Conservation (phyloP, 495 filamentous ascomycete genomes). For the Cryomyces minteri region DNA sequence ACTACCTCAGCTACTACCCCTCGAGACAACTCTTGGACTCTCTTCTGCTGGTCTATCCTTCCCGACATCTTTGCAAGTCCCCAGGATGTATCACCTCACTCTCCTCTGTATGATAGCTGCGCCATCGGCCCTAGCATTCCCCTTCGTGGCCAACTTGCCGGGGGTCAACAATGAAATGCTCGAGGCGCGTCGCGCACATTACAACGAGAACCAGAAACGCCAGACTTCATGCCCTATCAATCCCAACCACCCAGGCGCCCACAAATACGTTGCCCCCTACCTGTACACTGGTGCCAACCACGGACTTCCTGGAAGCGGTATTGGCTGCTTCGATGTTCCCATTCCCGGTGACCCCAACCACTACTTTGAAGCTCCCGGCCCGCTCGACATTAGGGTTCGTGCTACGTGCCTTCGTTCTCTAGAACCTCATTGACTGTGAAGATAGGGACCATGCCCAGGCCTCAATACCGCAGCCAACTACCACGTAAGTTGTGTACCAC, state of each 20-base stretch:
- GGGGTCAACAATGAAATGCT: conserved; percentile 17
- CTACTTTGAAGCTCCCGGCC: conserved; percentile 10
- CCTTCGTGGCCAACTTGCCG: conserved; percentile 15
- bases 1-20: no score
- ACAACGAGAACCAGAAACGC: not conserved
- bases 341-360: conserved; percentile 17
- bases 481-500: not conserved
- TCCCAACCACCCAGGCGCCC: conserved; percentile 17
- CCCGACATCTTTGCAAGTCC: not conserved
- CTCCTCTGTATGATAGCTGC: no score
- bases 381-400: conserved; percentile 11
- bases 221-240: conserved; percentile 21
- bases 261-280: conserved; percentile 12
- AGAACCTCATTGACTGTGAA: no score
- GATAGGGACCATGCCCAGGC: conserved; percentile 12
- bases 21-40: no score
- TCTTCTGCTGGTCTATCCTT: conserved; percentile 1
- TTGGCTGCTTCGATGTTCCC: conserved; percentile 21
- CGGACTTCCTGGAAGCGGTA: conserved; percentile 17
- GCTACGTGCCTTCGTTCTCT: no score
- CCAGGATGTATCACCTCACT: no score
- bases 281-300: conserved; percentile 22
- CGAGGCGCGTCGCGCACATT: conserved; percentile 1
- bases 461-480: conserved; percentile 21
- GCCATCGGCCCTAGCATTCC: conserved; percentile 8